Conservation (phyloP, 2,329 filamentous ascomycete species). For the Fusarium duplospermum region DNA sequence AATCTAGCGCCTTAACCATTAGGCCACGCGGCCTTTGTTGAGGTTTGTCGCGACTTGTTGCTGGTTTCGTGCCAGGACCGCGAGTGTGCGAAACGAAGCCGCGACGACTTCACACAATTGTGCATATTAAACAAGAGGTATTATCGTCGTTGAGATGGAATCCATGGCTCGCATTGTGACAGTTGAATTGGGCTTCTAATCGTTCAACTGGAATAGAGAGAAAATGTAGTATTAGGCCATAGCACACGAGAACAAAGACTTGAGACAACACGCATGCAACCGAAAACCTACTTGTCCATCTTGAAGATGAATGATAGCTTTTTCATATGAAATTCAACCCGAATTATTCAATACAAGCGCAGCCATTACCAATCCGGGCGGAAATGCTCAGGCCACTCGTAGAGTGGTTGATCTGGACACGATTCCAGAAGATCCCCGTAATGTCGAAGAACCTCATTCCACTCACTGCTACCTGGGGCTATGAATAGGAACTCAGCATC, state of each 20-base stretch:
- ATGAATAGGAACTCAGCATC: neutral
- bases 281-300: neutral
- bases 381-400: neutral
- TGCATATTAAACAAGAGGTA: rapidly evolving
- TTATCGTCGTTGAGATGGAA: rapidly evolving
- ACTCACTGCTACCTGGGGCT: neutral
- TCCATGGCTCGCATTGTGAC: neutral
- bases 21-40: conserved; percentile 26
- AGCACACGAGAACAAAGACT: neutral
- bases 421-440: neutral
- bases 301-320: neutral
- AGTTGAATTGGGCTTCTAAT: neutral
- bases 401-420: neutral
- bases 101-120: neutral
- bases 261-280: neutral
- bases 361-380: neutral
- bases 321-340: neutral
- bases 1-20: conserved; percentile 36
- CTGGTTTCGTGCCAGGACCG: neutral
- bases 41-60: neutral
- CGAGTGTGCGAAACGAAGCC: neutral
- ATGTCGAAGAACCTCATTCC: neutral
- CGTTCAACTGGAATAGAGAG: neutral
- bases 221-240: neutral
- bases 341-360: neutral